These are phyloP conservation scores for Ascosphaera apis DNA, from an alignment of 2,329 filamentous ascomycete genomes.

Conservation along the genomic window DNA sequence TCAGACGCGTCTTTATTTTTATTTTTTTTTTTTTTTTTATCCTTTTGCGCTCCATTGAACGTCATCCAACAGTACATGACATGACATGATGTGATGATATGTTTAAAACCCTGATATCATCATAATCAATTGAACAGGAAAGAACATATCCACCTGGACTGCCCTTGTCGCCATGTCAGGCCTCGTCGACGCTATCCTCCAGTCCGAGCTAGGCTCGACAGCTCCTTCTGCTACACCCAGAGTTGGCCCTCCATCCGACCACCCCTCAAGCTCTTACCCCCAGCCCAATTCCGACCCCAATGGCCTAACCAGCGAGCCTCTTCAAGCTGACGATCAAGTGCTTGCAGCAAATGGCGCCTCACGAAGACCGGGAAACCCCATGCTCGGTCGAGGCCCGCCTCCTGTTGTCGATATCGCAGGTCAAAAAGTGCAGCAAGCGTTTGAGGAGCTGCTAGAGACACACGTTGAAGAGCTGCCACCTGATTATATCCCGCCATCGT, in stretches of 20 bases:
- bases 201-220: conserved; percentile 18
- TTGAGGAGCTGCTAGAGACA: conserved; percentile 40
- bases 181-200: conserved; percentile 19
- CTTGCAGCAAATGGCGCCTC: conserved; percentile 30
- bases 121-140: no score
- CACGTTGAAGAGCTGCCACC: conserved; percentile 33
- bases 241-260: conserved; percentile 14
- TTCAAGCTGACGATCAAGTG: conserved; percentile 37
- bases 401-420: conserved; percentile 37
- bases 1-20: background rate
- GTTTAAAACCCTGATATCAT: no score
- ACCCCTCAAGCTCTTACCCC: conserved; percentile 31
- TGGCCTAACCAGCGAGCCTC: conserved; percentile 31
- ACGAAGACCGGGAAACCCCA: conserved; percentile 24
- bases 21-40: background rate
- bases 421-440: conserved; percentile 37
- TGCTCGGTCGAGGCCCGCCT: conserved; percentile 28
- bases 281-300: conserved; percentile 27
- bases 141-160: no score
- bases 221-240: conserved; percentile 11
- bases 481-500: conserved; percentile 29
- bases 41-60: background rate
- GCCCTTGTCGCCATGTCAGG: no score
- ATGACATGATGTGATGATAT: background rate
- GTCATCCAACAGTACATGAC: background rate